Base-by-base conservation (phyloP, 75 land plant genomes). In the Ceratopteris richardii region DNA sequence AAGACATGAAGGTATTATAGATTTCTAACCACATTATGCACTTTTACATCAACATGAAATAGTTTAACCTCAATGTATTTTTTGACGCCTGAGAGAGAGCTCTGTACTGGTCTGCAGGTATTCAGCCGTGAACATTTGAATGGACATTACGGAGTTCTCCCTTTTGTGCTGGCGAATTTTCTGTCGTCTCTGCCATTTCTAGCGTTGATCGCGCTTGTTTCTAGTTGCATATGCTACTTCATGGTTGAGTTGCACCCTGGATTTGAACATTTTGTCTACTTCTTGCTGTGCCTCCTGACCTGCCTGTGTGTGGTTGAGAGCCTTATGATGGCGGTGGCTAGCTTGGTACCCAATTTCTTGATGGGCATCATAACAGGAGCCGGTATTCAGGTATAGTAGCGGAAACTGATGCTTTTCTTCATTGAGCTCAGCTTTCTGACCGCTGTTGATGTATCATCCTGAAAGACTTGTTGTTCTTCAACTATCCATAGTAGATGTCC, bases 281-380 rank as follows among this genome's bases (percentile, higher is more conserved):
- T 51, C 39, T 62, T 71, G 46, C 58, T 70, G 13, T 37, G 51
- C 40, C 73, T 65, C 16, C 65, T 71, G 18, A 54, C 57, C 0
- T 44, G 33, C 22, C 36, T 71, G 39, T 31, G 47, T 1, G 62
- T 62, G 21, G 74, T 71, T 1, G 74, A 71, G 31, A 65, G 69
- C 54, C 44, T 71, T 21, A 71, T 71, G 69, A 71, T 71, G 74
- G 56, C 69, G n/a, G 57, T 71, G 13, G 74, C 69, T 13, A 65
- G 71, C 24, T 0, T 65, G n/a, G 70, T 71, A 20, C 69, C 74
- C 23, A 71, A 65, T 42, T 71, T 65, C 22, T 61, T 71, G 6
- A 71, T 71, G 69, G 74, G 74, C 24, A 71, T 71, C 58, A 65
- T 71, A 14, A 65, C 57, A 13, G 63, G 74, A 43, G 74, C 69